Evolutionary conservation across 2,329 filamentous ascomycete species (phyloP).

Genomic region (Metarhizium anisopliae): DNA sequence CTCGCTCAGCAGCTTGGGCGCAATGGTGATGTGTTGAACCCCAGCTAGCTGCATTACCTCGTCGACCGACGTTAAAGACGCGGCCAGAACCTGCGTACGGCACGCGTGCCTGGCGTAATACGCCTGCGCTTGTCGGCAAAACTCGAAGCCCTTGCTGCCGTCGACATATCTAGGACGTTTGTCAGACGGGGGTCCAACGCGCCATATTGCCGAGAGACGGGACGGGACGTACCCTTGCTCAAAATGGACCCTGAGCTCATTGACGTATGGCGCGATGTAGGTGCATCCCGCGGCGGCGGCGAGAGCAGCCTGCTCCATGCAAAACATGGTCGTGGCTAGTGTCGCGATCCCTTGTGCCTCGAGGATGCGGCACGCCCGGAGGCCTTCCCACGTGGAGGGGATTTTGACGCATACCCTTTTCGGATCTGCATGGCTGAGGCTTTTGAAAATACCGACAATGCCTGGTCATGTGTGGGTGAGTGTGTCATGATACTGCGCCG

Average conservation of each 20-base stretch:
- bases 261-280: conserved; percentile 58
- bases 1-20: conserved; percentile 39
- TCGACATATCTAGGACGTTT: conserved; percentile 33
- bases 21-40: conserved; percentile 49
- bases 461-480: conserved; percentile 24
- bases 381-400: conserved; percentile 53
- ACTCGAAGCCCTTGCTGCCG: conserved; percentile 37
- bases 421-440: conserved; percentile 33
- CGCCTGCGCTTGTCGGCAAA: conserved; percentile 41
- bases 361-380: conserved; percentile 48
- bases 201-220: neutral
- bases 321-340: conserved; percentile 55
- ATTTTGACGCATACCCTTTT: conserved; percentile 54
- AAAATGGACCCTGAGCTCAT: conserved; percentile 55
- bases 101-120: conserved; percentile 36
- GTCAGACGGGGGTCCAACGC: neutral
- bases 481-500: neutral
- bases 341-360: conserved; percentile 46
- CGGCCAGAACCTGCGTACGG: conserved; percentile 44
- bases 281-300: conserved; percentile 48
- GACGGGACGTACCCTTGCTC: conserved; percentile 31
- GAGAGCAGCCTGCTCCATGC: conserved; percentile 48
- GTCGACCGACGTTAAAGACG: conserved; percentile 45
- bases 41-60: conserved; percentile 52
- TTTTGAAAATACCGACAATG: conserved; percentile 37